Evolutionary conservation across 371 early-diverging fungal species (phyloP).

Genomic region (Rhizopus delemar): DNA sequence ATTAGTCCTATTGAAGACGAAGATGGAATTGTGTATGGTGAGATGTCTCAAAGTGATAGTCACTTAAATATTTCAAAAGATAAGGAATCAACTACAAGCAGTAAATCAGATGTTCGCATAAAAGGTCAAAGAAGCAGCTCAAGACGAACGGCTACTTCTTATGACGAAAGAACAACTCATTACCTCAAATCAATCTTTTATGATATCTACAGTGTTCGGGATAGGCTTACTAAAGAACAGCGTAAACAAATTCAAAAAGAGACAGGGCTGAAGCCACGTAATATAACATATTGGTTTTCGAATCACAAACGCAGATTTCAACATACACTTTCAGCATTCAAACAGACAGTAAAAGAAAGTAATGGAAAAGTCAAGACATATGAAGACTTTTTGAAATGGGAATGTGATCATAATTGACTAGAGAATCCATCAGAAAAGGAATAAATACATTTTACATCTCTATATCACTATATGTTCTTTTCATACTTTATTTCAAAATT

Average conservation of each 20-base stretch:
- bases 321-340: constrained; percentile 22
- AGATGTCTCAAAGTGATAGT: neutral
- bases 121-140: neutral
- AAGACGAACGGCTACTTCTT: constrained; percentile 36
- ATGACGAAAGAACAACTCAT: constrained; percentile 33
- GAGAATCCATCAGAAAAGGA: constrained; percentile 7
- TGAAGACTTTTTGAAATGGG: constrained; percentile 34
- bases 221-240: constrained; percentile 39
- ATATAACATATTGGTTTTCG: constrained; percentile 49
- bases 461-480: no score
- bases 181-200: constrained; percentile 35
- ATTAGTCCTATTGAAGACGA: no score
- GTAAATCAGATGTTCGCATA: no score
- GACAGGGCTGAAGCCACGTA: constrained; percentile 36
- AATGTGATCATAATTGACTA: constrained; percentile 13
- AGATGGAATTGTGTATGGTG: no score
- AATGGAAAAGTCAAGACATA: constrained; percentile 23
- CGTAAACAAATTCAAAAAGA: constrained; percentile 22
- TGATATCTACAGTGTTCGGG: constrained; percentile 30
- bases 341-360: constrained; percentile 17
- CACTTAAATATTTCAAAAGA: neutral
- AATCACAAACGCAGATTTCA: constrained; percentile 42
- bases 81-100: neutral
- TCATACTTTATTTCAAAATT: no score
- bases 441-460: no score